phyloP scores from a whole-genome alignment of 805 yeast genomes.

The Cyberlindnera euphorbiiphila region DNA sequence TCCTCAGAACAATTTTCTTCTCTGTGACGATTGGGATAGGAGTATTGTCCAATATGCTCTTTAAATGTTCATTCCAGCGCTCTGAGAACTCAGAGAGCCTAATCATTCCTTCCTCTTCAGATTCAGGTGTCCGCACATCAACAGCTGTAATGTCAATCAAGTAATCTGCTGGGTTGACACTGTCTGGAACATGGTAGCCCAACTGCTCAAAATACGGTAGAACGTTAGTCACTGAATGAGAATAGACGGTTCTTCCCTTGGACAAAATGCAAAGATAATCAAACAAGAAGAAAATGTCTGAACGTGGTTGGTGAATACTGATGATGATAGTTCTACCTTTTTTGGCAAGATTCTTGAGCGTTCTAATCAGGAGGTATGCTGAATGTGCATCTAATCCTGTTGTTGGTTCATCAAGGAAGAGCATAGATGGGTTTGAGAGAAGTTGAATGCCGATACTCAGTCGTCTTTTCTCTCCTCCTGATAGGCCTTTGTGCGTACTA shows the following conservation, averaged over 20 bases:
- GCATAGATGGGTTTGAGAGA: constrained; percentile 68
- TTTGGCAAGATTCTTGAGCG: constrained; percentile 55
- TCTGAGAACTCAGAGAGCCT: constrained; percentile 31
- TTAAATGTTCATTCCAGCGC: constrained; percentile 32
- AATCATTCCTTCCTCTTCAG: constrained; percentile 32
- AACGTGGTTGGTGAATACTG: constrained; percentile 83
- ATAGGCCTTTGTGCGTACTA: constrained; percentile 50
- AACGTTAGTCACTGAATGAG: constrained; percentile 41
- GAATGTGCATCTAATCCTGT: constrained; percentile 84
- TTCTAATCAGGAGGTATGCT: constrained; percentile 60
- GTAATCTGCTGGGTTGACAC: constrained; percentile 50
- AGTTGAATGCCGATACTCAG: constrained; percentile 80
- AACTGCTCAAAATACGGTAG: constrained; percentile 42
- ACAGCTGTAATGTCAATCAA: constrained; percentile 46
- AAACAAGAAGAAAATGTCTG: constrained; percentile 69
- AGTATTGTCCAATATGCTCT: background rate
- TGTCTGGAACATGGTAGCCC: constrained; percentile 39
- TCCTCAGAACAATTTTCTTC: constrained; percentile 9
- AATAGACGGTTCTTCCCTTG: constrained; percentile 46
- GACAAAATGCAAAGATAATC: constrained; percentile 69
- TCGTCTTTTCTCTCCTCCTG: constrained; percentile 85
- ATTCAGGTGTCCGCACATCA: constrained; percentile 37
- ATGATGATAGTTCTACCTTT: constrained; percentile 68
- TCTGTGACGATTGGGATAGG: background rate
- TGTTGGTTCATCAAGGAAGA: constrained; percentile 81